These are phyloP conservation scores for Trametes cingulata DNA, from an alignment of 768 basidiomycete genomes.

Conservation along the genomic window DNA sequence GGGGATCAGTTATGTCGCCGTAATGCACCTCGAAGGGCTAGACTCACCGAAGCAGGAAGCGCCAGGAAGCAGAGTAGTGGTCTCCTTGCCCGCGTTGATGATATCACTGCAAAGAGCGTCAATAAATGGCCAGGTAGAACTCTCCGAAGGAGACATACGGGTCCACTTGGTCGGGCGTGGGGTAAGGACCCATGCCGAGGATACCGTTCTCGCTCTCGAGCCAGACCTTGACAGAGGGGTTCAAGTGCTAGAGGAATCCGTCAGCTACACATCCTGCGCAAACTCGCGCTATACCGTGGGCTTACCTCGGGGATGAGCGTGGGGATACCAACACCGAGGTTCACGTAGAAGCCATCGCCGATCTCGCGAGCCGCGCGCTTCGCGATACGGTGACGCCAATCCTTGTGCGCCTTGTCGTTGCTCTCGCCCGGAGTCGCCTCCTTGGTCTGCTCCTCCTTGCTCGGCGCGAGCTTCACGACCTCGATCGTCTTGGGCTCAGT, in stretches of 20 bases:
- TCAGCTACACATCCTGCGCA: background rate
- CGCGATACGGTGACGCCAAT: constrained; percentile 63
- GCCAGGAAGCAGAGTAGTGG: constrained; percentile 86
- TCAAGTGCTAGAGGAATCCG: constrained; percentile 47
- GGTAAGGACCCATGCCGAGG: constrained; percentile 84
- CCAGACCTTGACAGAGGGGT: constrained; percentile 76
- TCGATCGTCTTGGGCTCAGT: constrained; percentile 79
- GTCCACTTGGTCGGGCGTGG: constrained; percentile 74
- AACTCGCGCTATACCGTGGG: background rate
- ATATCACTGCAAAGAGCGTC: constrained; percentile 56
- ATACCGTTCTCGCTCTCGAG: constrained; percentile 89
- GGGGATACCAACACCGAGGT: constrained; percentile 86
- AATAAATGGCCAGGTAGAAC: background rate
- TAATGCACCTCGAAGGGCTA: background rate
- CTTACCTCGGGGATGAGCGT: constrained; percentile 69
- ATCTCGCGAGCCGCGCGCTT: constrained; percentile 85
- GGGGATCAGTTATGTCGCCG: constrained; percentile 7
- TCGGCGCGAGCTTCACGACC: constrained; percentile 59
- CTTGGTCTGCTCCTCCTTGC: constrained; percentile 21
- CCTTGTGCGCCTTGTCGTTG: constrained; percentile 28
- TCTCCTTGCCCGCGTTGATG: constrained; percentile 93
- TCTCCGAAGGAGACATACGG: constrained; percentile 48
- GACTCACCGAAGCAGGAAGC: constrained; percentile 80
- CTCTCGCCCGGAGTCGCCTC: constrained; percentile 11
- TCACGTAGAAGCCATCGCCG: constrained; percentile 82